phyloP scores from a whole-genome alignment of 2,329 filamentous ascomycete species.

The Pyricularia pennisetigena region DNA sequence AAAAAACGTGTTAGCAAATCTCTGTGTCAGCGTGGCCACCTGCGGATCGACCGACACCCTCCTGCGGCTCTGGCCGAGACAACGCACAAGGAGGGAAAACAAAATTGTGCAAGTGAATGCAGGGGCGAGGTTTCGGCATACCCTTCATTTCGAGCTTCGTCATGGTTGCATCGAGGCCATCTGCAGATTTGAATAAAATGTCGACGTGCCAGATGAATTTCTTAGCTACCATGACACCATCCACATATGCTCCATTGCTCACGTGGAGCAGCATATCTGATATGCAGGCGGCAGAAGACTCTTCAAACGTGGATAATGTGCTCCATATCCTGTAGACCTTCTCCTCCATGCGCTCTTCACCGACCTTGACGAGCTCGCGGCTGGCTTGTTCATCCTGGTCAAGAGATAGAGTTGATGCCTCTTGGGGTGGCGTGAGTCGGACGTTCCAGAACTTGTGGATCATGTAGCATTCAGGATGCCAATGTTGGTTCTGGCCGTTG shows the following conservation, averaged over 20 bases:
- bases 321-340: slow-evolving; percentile 99
- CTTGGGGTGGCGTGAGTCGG: slow-evolving; percentile 57
- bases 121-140: slow-evolving; percentile 27
- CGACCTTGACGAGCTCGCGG: slow-evolving; percentile 66
- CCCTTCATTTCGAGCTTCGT: slow-evolving; percentile 62
- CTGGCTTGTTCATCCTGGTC: slow-evolving; percentile 42
- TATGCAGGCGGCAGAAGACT: slow-evolving; percentile 95
- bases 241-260: slow-evolving; percentile 92
- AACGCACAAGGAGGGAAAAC: not conserved
- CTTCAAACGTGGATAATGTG: slow-evolving; percentile 91
- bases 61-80: not conserved
- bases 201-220: slow-evolving; percentile 96
- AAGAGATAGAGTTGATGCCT: slow-evolving; percentile 22
- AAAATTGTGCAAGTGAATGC: not conserved
- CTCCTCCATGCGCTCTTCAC: slow-evolving; percentile 92
- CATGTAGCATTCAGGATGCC: slow-evolving; percentile 99
- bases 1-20: not conserved
- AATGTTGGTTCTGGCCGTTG: slow-evolving; percentile 96
- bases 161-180: slow-evolving; percentile 71
- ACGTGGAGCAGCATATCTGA: slow-evolving; percentile 98
- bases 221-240: slow-evolving; percentile 89
- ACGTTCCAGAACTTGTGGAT: slow-evolving; percentile 99
- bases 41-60: not conserved
- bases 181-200: slow-evolving; percentile 79
- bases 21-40: not conserved